Conservation (phyloP, 2,329 filamentous ascomycete species). For the Calonectria crousiana region DNA sequence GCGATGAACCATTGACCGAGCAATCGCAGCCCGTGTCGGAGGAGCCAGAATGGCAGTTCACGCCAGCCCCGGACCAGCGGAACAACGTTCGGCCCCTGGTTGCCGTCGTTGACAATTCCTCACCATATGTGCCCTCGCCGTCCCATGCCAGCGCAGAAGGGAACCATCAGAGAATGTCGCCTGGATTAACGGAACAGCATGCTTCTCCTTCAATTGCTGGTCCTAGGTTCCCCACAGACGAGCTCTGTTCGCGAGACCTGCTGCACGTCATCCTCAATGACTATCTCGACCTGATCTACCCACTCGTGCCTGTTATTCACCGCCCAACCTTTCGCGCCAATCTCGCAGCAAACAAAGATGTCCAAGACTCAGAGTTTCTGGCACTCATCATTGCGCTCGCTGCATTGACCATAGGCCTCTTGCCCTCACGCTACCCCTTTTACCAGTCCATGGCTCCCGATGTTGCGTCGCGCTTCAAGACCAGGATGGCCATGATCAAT, state of each 20-base stretch:
- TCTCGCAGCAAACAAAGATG: conserved; percentile 36
- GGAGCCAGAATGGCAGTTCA: conserved; percentile 11
- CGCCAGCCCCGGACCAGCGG: conserved; percentile 11
- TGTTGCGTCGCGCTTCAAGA: conserved; percentile 38
- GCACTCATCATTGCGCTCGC: conserved; percentile 41
- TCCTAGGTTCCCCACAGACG: conserved; percentile 37
- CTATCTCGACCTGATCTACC: conserved; percentile 44
- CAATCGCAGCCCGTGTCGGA: neutral
- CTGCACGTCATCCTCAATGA: conserved; percentile 39
- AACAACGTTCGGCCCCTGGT: conserved; percentile 4
- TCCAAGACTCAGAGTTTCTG: conserved; percentile 41
- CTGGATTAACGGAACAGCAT: conserved; percentile 1
- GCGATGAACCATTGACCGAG: conserved; percentile 8
- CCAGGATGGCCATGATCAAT: conserved; percentile 42
- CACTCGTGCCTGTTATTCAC: conserved; percentile 42
- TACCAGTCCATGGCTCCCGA: conserved; percentile 38
- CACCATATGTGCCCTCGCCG: conserved; percentile 9
- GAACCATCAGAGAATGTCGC: conserved; percentile 1
- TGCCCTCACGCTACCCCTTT: conserved; percentile 42
- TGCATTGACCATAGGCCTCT: conserved; percentile 40
- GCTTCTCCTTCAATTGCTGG: conserved; percentile 4
- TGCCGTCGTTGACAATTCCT: conserved; percentile 7
- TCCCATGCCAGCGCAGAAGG: conserved; percentile 9
- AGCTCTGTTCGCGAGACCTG: conserved; percentile 40
- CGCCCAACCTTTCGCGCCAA: conserved; percentile 39